phyloP scores from a whole-genome alignment of 139 green algal species.

The Zygnema circumcarinatum region DNA sequence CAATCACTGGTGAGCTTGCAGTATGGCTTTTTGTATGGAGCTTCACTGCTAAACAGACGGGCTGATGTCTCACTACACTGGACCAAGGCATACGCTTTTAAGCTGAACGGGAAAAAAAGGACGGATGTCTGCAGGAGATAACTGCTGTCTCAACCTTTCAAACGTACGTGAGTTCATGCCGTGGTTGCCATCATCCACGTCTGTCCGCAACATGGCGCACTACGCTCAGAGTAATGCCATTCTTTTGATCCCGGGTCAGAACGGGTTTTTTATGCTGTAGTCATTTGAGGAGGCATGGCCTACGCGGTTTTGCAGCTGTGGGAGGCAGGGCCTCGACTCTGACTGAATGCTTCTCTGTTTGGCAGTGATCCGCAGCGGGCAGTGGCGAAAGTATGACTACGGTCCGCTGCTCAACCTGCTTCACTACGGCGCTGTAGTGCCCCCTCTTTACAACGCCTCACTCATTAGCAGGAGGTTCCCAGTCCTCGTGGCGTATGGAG shows the following conservation, averaged over 20 bases:
- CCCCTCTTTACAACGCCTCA: neutral
- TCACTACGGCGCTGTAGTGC: neutral
- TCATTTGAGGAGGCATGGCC: too few relatives aligned
- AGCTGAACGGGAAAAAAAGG: too few relatives aligned
- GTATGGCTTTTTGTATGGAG: constrained; percentile 2
- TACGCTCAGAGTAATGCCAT: constrained; percentile 31
- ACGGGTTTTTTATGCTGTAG: too few relatives aligned
- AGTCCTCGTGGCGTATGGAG: constrained; percentile 27
- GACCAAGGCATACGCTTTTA: too few relatives aligned
- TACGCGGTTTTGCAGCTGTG: too few relatives aligned
- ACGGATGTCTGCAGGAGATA: constrained; percentile 24
- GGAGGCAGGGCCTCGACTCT: too few relatives aligned
- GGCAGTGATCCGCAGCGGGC: constrained; percentile 38
- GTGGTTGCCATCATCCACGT: constrained; percentile 41
- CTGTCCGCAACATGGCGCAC: constrained; percentile 47
- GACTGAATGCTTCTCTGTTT: too few relatives aligned
- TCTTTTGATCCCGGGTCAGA: too few relatives aligned
- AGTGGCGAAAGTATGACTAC: constrained; percentile 37
- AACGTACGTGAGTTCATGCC: constrained; percentile 39
- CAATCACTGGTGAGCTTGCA: constrained; percentile 29
- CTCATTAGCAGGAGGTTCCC: neutral
- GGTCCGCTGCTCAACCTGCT: neutral
- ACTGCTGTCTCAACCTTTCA: constrained; percentile 46
- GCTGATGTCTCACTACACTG: too few relatives aligned
- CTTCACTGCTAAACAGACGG: too few relatives aligned